Base-by-base conservation (phyloP, 805 yeast genomes). In the Saccharomycopsis selenospora region DNA sequence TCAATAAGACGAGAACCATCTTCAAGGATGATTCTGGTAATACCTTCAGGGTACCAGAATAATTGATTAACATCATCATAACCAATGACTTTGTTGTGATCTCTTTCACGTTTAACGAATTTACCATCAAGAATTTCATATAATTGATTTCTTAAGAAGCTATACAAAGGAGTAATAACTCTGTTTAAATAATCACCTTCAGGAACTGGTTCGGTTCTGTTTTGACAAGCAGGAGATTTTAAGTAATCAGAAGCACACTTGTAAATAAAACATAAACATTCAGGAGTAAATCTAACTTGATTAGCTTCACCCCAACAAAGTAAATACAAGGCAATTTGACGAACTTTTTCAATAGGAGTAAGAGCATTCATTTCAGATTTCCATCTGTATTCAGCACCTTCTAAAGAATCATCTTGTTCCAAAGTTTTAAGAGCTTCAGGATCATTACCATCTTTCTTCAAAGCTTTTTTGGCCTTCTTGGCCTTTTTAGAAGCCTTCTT, bases 31-130 rank as follows among this genome's bases (percentile, higher is more conserved):
- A 93, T 90, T 69, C 93, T 83, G 52, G 95, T 82, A 56, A 93
- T 85, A 76, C 99, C 99, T 71, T 95, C 98, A 43, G 98, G 97
- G 70, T 95, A 93, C 99, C 99, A 93, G 71, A 95, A 93, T 59
- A 93, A 76, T 75, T 93, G 99, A 69, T 93, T 93, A 53, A 93
- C 95, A 73, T 93, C 99, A 72, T 93, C 99, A 67, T 93, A 93
- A 67, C 99, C 95, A 60, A 85, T 76, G 55, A 80, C 69, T 55
- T 75, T 61, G 62, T 71, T 61, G 69, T 80, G 93, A 66, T 87
- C 93, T 56, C 74, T 74, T 58, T 80, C 89, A 52, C 80, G 77
- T 64, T 80, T 77, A 30, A 73, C 70, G 66, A 73, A 78, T 46
- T 66, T 67, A 3, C 82, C 86, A 42, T 78, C 76, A 23, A 65